A percentile compares a stretch with the other conserved stretches of the same genome.
Conservation (phyloP, 2,329 filamentous ascomycete genomes). For the Diaporthe helianthi region DNA sequence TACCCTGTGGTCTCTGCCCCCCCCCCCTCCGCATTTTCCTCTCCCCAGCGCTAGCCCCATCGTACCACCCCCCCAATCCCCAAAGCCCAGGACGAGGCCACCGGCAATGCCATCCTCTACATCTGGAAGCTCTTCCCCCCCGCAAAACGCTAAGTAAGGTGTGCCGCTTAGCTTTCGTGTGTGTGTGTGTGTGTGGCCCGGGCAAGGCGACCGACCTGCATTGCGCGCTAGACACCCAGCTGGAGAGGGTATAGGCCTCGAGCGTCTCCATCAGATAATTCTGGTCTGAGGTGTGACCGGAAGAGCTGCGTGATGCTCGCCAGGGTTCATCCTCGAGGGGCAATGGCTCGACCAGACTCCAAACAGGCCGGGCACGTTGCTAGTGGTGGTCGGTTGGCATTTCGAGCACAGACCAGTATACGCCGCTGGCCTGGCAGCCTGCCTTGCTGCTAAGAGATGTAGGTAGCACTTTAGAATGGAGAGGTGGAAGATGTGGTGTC, state of each 20-base stretch:
- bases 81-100: conserved; percentile 2
- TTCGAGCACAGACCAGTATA: conserved; percentile 18
- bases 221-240: conserved; percentile 12
- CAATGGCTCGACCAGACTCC: conserved; percentile 26
- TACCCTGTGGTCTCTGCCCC: neutral
- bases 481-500: neutral
- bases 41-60: conserved; percentile 5
- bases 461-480: neutral
- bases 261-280: neutral
- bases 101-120: conserved; percentile 23
- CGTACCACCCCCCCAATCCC: neutral
- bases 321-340: neutral
- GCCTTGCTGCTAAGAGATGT: conserved; percentile 20
- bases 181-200: neutral
- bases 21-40: neutral
- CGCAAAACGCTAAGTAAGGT: neutral
- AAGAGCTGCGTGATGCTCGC: neutral
- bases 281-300: neutral
- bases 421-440: neutral
- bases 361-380: conserved; percentile 6
- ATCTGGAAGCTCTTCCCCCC: conserved; percentile 14
- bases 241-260: neutral
- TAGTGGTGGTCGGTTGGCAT: neutral
- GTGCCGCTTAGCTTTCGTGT: conserved; percentile 1
- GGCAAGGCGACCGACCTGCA: conserved; percentile 19